Evolutionary conservation across 306 rosid genomes (phyloP).

Genomic region (Pueraria montana): DNA sequence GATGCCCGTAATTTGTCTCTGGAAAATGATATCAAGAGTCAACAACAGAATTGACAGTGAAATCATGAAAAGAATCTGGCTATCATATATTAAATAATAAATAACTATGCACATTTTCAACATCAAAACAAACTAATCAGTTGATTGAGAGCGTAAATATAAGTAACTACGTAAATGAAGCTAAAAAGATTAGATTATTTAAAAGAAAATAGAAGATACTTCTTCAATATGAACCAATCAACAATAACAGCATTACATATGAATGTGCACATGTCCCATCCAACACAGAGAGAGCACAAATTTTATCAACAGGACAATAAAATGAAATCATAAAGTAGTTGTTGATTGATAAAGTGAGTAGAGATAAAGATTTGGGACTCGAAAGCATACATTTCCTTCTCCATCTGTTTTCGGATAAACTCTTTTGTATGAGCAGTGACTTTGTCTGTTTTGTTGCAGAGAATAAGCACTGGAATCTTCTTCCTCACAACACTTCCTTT

Average conservation of each 20-base stretch:
- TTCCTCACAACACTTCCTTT: slow-evolving; percentile 90
- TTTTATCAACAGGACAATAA: slow-evolving; percentile 18
- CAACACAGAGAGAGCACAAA: background rate
- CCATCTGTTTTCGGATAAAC: slow-evolving; percentile 86
- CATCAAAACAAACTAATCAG: slow-evolving; percentile 38
- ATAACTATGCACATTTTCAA: background rate
- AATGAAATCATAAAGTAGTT: slow-evolving; percentile 13
- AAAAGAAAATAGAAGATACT: slow-evolving; percentile 2
- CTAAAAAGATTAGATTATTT: background rate
- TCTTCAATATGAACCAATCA: slow-evolving; percentile 27
- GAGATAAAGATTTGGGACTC: slow-evolving; percentile 11
- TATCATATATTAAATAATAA: background rate
- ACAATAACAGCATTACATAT: slow-evolving; percentile 14
- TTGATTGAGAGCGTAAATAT: slow-evolving; percentile 6
- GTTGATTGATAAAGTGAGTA: background rate
- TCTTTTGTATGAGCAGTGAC: slow-evolving; percentile 97
- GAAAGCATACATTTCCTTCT: slow-evolving; percentile 89
- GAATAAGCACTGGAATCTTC: slow-evolving; percentile 86
- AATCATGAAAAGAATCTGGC: slow-evolving; percentile 9
- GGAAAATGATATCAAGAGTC: slow-evolving; percentile 45
- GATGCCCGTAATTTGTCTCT: slow-evolving; percentile 89
- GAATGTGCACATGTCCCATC: slow-evolving; percentile 13
- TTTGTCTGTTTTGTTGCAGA: slow-evolving; percentile 95
- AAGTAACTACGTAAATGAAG: slow-evolving; percentile 2
- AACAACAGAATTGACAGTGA: slow-evolving; percentile 7